Percentiles rank a stretch among this genome's conserved stretches.
Conservation (phyloP, 176 grass and related monocot genomes). For the Eleusine indica region DNA sequence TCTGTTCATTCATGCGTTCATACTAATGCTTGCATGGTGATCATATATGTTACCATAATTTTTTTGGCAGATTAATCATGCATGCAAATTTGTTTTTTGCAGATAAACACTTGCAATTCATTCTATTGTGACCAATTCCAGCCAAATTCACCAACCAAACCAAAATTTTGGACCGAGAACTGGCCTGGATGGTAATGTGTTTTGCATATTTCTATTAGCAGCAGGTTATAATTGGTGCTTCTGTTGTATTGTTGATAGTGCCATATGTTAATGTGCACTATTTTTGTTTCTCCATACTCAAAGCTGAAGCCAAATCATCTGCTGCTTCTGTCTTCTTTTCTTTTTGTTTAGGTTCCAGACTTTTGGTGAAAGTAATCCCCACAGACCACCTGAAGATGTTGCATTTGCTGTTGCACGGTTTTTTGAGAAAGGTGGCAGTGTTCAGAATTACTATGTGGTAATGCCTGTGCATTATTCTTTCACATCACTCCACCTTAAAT, state of each 20-base stretch:
- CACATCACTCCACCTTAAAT: neutral
- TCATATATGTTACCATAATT: neutral
- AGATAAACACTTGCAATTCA: conserved; percentile 98
- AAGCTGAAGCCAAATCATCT: conserved; percentile 14
- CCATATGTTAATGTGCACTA: neutral
- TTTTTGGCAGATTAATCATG: conserved; percentile 20
- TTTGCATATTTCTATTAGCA: neutral
- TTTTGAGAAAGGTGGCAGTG: conserved; percentile 86
- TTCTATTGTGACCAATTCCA: conserved; percentile 87
- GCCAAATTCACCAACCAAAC: conserved; percentile 87
- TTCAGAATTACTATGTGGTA: conserved; percentile 99
- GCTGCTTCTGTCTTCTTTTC: conserved; percentile 15
- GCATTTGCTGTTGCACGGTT: conserved; percentile 95
- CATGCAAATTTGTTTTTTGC: conserved; percentile 31
- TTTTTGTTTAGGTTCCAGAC: conserved; percentile 80
- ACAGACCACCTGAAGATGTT: conserved; percentile 92
- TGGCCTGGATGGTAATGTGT: conserved; percentile 96
- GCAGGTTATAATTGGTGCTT: neutral
- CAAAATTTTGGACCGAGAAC: conserved; percentile 99
- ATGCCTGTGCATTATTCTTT: conserved; percentile 21
- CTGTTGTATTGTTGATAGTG: neutral
- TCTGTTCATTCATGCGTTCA: neutral
- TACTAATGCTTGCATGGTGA: neutral
- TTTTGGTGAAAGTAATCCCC: conserved; percentile 89
- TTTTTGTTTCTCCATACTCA: neutral